phyloP scores from a whole-genome alignment of 1,139 yeast genomes.

The Diutina ranongensis region DNA sequence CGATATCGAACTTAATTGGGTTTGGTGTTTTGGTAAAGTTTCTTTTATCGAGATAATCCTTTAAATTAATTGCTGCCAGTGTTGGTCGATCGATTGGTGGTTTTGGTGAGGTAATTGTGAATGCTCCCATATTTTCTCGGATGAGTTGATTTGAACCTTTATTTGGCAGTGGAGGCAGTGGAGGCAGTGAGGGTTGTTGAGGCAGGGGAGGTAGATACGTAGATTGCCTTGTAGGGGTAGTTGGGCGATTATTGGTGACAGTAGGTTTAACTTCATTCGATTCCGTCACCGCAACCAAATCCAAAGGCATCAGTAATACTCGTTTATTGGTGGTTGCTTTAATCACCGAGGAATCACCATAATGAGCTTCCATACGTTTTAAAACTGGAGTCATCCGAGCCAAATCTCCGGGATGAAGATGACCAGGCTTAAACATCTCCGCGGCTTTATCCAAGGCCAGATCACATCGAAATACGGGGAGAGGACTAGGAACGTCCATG shows the following conservation, averaged over 20 bases:
- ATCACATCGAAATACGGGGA: slow-evolving; percentile 1
- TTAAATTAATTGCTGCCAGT: background rate
- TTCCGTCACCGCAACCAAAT: background rate
- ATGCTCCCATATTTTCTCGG: background rate
- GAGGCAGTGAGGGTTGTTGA: background rate
- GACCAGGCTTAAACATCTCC: slow-evolving; percentile 1
- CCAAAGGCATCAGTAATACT: background rate
- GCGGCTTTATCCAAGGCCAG: slow-evolving; percentile 6
- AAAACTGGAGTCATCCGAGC: slow-evolving; percentile 2
- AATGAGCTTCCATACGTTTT: background rate
- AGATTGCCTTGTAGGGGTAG: no score
- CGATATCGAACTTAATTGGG: background rate
- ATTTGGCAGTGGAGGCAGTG: background rate
- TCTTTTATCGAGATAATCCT: background rate
- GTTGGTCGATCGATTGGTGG: background rate
- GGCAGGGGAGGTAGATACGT: background rate
- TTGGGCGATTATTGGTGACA: no score
- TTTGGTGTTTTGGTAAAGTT: slow-evolving; percentile 1
- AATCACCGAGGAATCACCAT: background rate
- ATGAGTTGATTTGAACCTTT: background rate
- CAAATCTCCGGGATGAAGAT: background rate
- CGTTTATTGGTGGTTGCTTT: background rate
- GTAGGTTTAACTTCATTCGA: background rate
- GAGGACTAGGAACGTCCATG: slow-evolving; percentile 5
- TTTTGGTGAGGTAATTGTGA: background rate